Base-by-base conservation (phyloP, 352 stramenopile species). In the Phytopythium sindhum region DNA sequence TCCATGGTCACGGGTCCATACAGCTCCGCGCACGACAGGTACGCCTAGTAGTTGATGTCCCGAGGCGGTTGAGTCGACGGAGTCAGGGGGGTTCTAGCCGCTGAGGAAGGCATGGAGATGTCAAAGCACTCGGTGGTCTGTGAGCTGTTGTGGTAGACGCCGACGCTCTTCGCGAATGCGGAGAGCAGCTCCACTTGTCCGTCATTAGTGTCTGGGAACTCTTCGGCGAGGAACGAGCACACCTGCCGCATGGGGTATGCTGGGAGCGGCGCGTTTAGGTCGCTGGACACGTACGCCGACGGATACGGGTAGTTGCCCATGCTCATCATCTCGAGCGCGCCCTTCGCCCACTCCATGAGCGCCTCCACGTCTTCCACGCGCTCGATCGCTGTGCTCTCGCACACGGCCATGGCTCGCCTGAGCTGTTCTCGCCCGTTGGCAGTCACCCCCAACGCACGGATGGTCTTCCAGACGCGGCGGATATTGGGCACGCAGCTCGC, bases 271-370 rank as follows among this genome's bases (percentile, higher is more conserved):
- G 31, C 31, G 31, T 35, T 70, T 57, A n/a, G 41, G 21, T 78
- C 81, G 54, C 84, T 86, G n/a, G 81, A 70, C n/a, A 97, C 93
- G 73, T 97, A 98, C 14, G 70, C 80, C 35, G 77, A 89, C 11
- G 88, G 77, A 74, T 97, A 98, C 6, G 91, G 93, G 73, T 91
- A 98, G 63, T 95, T 93, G 7, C 90, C 90, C 81, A 97, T 95
- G 11, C 88, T 84, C 72, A 98, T 69, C 61, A 73, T 86, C 65
- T 85, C 88, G 58, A 89, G 96, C 14, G 82, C 74, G 41, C 73
- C 77, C 44, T 65, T 68, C 15, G 65, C 62, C 42, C 71, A 83
- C 41, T 72, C 60, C 11, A 79, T 73, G 47, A 90, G 48, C 0
- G n/a, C 50, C 19, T 72, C 65, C 28, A 72, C 63, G 35, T 81